Conservation (phyloP, 169 alveolate species). For the Plasmodium coatneyi region DNA sequence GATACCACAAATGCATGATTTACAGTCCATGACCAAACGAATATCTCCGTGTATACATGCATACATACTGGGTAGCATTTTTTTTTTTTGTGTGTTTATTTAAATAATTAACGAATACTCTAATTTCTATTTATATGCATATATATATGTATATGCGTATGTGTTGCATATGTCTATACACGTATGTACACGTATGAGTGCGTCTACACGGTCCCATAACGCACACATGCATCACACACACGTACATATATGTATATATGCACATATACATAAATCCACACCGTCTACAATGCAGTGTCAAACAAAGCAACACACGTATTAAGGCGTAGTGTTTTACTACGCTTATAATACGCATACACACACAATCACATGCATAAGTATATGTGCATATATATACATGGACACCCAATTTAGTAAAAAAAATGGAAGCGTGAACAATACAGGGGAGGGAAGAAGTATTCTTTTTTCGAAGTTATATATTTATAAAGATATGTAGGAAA, state of each 20-base stretch:
- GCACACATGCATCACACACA: background rate
- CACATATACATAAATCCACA: background rate
- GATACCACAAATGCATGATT: background rate
- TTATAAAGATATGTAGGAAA: constrained; percentile 17
- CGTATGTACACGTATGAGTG: background rate
- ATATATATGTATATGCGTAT: constrained; percentile 9
- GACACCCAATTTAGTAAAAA: background rate
- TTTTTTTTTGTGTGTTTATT: constrained; percentile 48
- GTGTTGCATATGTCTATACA: background rate
- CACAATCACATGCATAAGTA: background rate
- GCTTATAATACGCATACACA: background rate
- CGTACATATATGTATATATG: background rate
- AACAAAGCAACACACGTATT: background rate
- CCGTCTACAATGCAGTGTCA: background rate
- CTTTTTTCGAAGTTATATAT: constrained; percentile 7
- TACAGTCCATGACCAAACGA: background rate
- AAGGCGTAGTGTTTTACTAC: background rate
- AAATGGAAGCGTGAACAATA: background rate
- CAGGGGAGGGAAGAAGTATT: background rate
- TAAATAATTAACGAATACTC: constrained; percentile 50
- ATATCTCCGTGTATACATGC: constrained; percentile 22
- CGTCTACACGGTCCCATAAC: background rate
- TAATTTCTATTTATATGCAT: background rate
- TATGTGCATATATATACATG: background rate
- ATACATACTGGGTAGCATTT: background rate